phyloP scores from a whole-genome alignment of 352 stramenopile species.

The Globisporangium radiosum region DNA sequence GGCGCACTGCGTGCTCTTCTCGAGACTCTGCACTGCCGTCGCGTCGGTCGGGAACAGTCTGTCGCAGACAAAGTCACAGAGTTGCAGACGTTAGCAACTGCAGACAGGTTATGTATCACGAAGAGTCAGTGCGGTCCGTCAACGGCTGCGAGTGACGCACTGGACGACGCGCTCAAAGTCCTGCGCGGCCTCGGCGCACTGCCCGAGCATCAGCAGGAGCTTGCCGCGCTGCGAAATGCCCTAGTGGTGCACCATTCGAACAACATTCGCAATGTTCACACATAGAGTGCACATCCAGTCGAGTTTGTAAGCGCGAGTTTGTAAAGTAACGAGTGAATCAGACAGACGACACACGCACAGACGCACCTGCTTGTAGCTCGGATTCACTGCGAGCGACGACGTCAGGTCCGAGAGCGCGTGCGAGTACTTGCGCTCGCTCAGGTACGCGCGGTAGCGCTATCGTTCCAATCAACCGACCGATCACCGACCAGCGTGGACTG shows the following conservation, averaged over 20 bases:
- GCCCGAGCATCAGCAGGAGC: slow-evolving; percentile 72
- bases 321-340: background rate
- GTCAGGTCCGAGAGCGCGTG: slow-evolving; percentile 65
- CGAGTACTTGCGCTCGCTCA: slow-evolving; percentile 77
- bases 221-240: slow-evolving; percentile 67
- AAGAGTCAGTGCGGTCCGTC: background rate
- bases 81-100: background rate
- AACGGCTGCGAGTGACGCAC: slow-evolving; percentile 15
- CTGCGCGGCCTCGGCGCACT: slow-evolving; percentile 45
- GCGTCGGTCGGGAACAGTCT: slow-evolving; percentile 58
- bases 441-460: slow-evolving; percentile 64
- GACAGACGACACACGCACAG: background rate
- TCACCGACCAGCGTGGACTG: background rate
- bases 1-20: slow-evolving; percentile 61
- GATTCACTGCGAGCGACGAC: slow-evolving; percentile 64
- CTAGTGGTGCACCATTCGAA: background rate
- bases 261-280: background rate
- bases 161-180: slow-evolving; percentile 57
- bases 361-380: slow-evolving; percentile 60
- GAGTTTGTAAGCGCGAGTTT: too few species aligned
- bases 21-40: slow-evolving; percentile 36
- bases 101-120: background rate
- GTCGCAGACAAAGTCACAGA: too few species aligned
- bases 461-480: background rate
- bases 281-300: too few species aligned